A percentile compares a stretch with the other conserved stretches of the same genome.
Conservation (phyloP, 2,329 filamentous ascomycete genomes). For the Ambrosiella beaveri region DNA sequence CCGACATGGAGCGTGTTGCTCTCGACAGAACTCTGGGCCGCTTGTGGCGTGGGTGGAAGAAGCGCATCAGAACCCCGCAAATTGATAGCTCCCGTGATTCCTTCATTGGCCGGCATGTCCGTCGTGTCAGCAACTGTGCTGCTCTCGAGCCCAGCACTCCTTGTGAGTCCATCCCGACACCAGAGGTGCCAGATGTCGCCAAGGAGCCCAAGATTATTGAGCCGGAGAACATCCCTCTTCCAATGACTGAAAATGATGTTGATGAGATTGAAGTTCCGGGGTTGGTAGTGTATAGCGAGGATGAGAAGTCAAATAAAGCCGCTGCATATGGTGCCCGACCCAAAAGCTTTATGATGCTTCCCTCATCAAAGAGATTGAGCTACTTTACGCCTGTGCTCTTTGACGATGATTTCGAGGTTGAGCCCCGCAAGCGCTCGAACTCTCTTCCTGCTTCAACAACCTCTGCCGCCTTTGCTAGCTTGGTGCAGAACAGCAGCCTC, state of each 20-base stretch:
- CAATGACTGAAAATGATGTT: conserved; percentile 48
- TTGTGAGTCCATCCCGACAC: conserved; percentile 13
- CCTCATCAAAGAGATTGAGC: conserved; percentile 14
- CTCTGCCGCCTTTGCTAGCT: background rate
- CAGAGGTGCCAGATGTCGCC: conserved; percentile 18
- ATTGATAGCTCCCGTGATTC: conserved; percentile 30
- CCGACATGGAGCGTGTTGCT: conserved; percentile 84
- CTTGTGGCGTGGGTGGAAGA: conserved; percentile 91
- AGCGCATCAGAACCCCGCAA: conserved; percentile 48
- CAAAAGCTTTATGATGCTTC: conserved; percentile 28
- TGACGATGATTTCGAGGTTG: conserved; percentile 15
- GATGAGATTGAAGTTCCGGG: conserved; percentile 69
- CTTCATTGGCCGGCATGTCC: conserved; percentile 19
- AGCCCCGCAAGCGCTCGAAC: conserved; percentile 27
- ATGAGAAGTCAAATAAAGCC: conserved; percentile 32
- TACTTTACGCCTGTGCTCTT: conserved; percentile 12
- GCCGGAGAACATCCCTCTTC: conserved; percentile 42
- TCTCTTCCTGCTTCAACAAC: conserved; percentile 23
- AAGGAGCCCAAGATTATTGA: conserved; percentile 24
- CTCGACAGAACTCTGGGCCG: conserved; percentile 76
- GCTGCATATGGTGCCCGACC: conserved; percentile 23
- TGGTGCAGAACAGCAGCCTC: conserved; percentile 10
- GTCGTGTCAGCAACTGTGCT: conserved; percentile 17
- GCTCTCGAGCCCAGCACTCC: background rate
- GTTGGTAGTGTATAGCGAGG: conserved; percentile 43